Base-by-base conservation (phyloP, 2,329 filamentous ascomycete species). In the Colletotrichum tanaceti region DNA sequence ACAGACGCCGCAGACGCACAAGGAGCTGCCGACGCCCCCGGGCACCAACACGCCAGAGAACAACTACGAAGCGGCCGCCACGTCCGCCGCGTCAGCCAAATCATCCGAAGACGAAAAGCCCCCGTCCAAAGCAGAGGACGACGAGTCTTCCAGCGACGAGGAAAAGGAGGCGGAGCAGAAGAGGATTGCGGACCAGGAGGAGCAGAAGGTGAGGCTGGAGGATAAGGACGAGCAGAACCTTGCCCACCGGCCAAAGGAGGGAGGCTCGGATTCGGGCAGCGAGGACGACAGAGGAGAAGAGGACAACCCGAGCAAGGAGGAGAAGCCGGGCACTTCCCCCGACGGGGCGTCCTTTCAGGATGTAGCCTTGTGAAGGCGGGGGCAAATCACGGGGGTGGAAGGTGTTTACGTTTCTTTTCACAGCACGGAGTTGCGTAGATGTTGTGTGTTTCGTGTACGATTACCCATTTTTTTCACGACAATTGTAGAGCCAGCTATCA, bases 331-430 rank as follows among this genome's bases (percentile, higher is more conserved):
- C 18, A 78, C 80, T 49, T 86, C 85, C 7, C 83, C 87, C 20
- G 87, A 88, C 71, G 84, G 85, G 0, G 82, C 83, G 5, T 87
- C 87, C n/a, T 90, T 90, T 77, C 87, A 90, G 73, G 87, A 90
- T 72, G 87, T 90, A 54, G 86, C 86, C 69, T 78, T 90, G 73
- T 90, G 80, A 35, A 74, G 71, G n/a, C 39, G 35, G 22, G 22
- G 38, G 38, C 10, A 16, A 35, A 54, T 22, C 20, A 28, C 7
- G 32, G 32, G 32, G 10, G 32, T 35, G 7, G 32, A 43, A 52
- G 14, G 35, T 52, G 20, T 39, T 64, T 53, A 32, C 39, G 41
- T 39, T 63, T 46, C 46, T 35, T 63, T 63, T 49, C 39, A 58
- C 58, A 53, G 67, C 67, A 62, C 44, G 67, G 63, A 68, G 63